Conservation (phyloP, 305 asterid species). For the Fraxinus nigra region DNA sequence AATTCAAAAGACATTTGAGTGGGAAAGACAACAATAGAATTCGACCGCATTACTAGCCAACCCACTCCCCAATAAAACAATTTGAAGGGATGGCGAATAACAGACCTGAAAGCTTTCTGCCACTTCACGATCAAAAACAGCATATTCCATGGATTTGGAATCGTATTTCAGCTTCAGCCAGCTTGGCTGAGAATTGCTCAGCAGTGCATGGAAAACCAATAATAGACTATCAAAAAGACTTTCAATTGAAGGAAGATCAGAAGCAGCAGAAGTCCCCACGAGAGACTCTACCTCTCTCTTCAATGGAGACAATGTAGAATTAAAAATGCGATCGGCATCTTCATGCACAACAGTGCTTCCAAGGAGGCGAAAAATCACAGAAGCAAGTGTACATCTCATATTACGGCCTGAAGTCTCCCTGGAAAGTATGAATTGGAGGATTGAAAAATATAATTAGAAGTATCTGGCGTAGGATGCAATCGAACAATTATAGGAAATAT, state of each 20-base stretch:
- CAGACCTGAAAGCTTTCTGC: constrained; percentile 7
- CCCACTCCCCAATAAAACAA: background rate
- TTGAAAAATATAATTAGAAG: background rate
- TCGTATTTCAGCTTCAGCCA: constrained; percentile 74
- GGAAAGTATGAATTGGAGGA: constrained; percentile 21
- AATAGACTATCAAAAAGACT: constrained; percentile 78
- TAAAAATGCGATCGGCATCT: constrained; percentile 58
- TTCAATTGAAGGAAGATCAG: constrained; percentile 50
- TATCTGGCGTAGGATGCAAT: background rate
- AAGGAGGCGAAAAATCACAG: constrained; percentile 84
- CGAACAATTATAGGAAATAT: background rate
- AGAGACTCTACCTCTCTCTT: constrained; percentile 64
- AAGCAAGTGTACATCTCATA: constrained; percentile 75
- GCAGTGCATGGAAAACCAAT: constrained; percentile 79
- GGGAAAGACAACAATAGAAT: background rate
- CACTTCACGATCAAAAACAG: background rate
- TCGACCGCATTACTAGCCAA: background rate
- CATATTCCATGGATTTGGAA: constrained; percentile 51
- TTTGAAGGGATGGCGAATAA: background rate
- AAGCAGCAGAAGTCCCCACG: constrained; percentile 47
- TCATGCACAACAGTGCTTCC: constrained; percentile 95
- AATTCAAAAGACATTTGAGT: background rate
- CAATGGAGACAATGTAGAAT: constrained; percentile 36
- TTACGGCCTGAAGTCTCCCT: constrained; percentile 91
- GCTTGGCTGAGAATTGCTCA: constrained; percentile 83